These are phyloP conservation scores for Sclerotinia borealis DNA, from an alignment of 2,329 filamentous ascomycete species.

Conservation along the genomic window DNA sequence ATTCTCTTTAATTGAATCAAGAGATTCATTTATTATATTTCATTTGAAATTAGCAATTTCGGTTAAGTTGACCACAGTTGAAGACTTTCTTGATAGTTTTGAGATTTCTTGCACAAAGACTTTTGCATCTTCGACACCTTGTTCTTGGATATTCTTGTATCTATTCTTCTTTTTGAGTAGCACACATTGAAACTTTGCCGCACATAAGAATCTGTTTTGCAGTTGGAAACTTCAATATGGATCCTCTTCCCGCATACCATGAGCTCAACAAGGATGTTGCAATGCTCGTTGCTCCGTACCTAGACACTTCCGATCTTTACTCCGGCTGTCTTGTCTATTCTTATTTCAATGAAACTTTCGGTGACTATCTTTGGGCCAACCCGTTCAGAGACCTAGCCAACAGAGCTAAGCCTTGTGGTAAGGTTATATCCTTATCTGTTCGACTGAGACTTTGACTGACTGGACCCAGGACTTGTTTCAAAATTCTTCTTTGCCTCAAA, in stretches of 20 bases:
- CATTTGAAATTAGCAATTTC: not conserved
- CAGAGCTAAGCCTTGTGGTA: slow-evolving; percentile 17
- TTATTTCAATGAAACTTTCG: slow-evolving; percentile 15
- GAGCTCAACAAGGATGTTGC: not conserved
- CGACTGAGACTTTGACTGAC: not conserved
- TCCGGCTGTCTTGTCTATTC: slow-evolving; percentile 17
- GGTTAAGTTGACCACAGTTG: not conserved
- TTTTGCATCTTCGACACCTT: not conserved
- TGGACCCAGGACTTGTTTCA: not conserved
- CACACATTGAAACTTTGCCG: not conserved
- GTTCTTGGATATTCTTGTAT: not conserved
- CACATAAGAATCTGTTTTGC: not conserved
- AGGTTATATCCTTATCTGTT: not conserved
- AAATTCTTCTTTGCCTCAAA: not conserved
- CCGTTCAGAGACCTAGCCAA: slow-evolving; percentile 17
- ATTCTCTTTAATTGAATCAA: not conserved
- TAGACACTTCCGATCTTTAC: slow-evolving; percentile 13
- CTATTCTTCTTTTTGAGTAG: not conserved
- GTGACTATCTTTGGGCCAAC: slow-evolving; percentile 20
- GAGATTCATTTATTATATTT: not conserved
- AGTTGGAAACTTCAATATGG: not conserved
- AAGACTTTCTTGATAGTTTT: not conserved
- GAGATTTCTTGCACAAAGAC: not conserved
- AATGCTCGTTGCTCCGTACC: slow-evolving; percentile 16
- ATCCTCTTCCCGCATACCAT: not conserved